Evolutionary conservation across 2,329 filamentous ascomycete species (phyloP), one percentile per base, ranked within the genome.

Genomic region (Alternaria triticina): DNA sequence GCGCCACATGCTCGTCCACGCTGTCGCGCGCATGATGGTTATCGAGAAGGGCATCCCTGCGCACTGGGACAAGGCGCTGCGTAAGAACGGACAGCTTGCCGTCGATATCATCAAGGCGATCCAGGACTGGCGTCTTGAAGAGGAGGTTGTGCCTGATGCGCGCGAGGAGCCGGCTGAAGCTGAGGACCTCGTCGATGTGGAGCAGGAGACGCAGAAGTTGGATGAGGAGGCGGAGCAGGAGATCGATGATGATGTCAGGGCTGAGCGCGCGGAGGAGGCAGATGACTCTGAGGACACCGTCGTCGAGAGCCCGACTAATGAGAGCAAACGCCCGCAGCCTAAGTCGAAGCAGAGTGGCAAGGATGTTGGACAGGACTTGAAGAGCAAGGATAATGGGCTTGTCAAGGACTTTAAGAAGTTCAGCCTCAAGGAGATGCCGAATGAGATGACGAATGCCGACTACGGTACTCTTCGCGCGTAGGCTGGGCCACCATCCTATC

Each of bases 41-140:
- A 76, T 85, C 1, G 79, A 81, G 56, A 82, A 85, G 57, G 82
- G 78, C 11, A 84, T 87, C 44, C 85, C 85, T 1, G 67, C 74
- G 36, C 84, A 87, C 69, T 87, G 85, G 85, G 85, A 85, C 68
- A 84, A 83, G 70, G 85, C 85, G 7, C 75, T 87, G 54, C 77
- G 82, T 71, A 84, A 84, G 77, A 86, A 87, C 66, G 85, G 85
- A 0, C 83, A 86, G 70, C 73, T 87, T 56, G 85, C 85, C 3
- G 85, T 87, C 45, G 85, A 87, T 67, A 83, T 87, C 60, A 86
- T 87, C 66, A 74, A 81, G 30, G 80, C 81, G 5, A 85, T 87
- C 67, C 85, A 87, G 78, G 83, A 84, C 66, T 87, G 85, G 85
- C 77, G 83, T 45, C 74, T 87, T 40, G 83, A 85, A 47, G 80